Conservation (phyloP, 768 basidiomycete species). For the Tylopilus intermedius region DNA sequence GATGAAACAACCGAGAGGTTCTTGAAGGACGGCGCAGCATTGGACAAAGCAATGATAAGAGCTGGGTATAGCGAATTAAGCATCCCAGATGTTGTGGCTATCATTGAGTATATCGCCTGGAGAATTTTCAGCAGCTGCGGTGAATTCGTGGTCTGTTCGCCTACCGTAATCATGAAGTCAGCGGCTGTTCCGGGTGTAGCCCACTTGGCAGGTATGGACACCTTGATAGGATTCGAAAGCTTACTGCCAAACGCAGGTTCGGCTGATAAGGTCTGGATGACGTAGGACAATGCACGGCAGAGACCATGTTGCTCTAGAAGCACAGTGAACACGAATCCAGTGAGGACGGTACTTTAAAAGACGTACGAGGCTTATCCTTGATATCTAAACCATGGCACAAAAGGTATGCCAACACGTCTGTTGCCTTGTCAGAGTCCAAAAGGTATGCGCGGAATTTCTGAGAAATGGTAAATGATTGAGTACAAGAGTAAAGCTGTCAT, state of each 20-base stretch:
- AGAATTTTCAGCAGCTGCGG: constrained; percentile 7
- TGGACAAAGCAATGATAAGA: constrained; percentile 83
- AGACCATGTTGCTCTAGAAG: constrained; percentile 81
- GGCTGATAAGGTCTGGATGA: constrained; percentile 86
- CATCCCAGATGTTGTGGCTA: constrained; percentile 80
- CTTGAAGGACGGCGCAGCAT: constrained; percentile 82
- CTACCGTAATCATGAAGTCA: constrained; percentile 84
- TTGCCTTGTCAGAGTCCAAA: constrained; percentile 73
- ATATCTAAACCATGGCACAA: constrained; percentile 80
- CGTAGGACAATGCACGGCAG: constrained; percentile 84
- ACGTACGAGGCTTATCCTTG: constrained; percentile 88
- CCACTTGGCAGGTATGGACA: constrained; percentile 74
- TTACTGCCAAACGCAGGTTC: constrained; percentile 73
- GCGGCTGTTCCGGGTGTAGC: constrained; percentile 64
- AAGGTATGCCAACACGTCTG: constrained; percentile 73
- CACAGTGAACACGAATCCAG: constrained; percentile 2
- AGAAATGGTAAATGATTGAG: constrained; percentile 1
- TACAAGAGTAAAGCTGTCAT: neutral
- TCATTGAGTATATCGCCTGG: constrained; percentile 84
- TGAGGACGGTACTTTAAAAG: neutral
- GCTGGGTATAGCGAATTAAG: constrained; percentile 88
- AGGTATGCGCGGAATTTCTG: constrained; percentile 88
- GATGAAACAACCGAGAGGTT: constrained; percentile 77
- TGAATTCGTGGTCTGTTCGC: constrained; percentile 21
- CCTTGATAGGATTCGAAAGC: constrained; percentile 58